Evolutionary conservation across 2,329 filamentous ascomycete genomes (phyloP), one percentile per base, ranked within the genome.

Genomic region (Cryphonectria parasitica): DNA sequence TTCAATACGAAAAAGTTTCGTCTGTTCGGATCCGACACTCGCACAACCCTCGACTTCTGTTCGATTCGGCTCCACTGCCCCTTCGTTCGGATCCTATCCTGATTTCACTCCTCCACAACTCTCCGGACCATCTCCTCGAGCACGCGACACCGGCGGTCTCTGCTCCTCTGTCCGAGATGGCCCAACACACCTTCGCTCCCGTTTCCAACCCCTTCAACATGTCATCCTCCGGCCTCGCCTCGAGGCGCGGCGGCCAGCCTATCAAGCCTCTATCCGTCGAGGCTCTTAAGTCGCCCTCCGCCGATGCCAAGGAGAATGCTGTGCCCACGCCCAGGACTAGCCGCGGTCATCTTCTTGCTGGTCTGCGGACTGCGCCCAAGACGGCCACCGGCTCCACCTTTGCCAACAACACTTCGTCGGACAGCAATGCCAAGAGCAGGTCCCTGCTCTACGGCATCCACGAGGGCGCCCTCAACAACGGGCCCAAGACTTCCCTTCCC

Each of bases 121-220:
- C 43, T 52, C 41, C 52, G 28, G 39, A 45, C 28, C n/a, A 13
- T 28, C 45, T 34, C 45, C 62, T 28, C 83, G 84, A 87, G 83
- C 82, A 76, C 91, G 97, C 91, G 92, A 97, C 95, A 91, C 95
- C 89, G 95, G 95, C 89, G 94, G 94, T 96, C 93, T 97, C 62
- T 45, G 71, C 71, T 72, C 66, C n/a, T 62, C 58, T 56, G 87
- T 92, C 94, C 96, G 94, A 97, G 89, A 98, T 98, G 95, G 93
- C 94, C 85, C 95, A 94, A 87, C 93, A 91, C 86, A 88, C 91
- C 82, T 92, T 92, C 81, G 84, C 88, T 80, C 86, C 91, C 81
- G 86, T 43, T 2, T 49, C 88, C 79, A 88, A 88, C 81, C 91
- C 89, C 77, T 86, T 97, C 77, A 89, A 90, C 78, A 89, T 93